Base-by-base conservation (phyloP, 768 basidiomycete genomes). In the Boletus reticulatus region DNA sequence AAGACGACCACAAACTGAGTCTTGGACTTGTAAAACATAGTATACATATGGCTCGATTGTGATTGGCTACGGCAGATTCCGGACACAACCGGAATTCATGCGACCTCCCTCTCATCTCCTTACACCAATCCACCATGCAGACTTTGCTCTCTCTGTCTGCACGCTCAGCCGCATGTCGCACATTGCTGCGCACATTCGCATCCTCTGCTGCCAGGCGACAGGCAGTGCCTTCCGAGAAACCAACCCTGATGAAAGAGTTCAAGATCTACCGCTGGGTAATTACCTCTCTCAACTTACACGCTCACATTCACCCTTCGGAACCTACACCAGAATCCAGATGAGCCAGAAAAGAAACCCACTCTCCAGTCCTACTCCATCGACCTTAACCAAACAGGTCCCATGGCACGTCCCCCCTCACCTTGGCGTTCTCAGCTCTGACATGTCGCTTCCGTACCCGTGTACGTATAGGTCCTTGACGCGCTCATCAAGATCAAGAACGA, bases 401-500 rank as follows among this genome's bases (percentile, higher is more conserved):
- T 98, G 96, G 87, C 86, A 61, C 51, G 77, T 68, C 43, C 53
- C 2, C 4, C 6, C 45, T 34, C 38, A n/a, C 46, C 36, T 36
- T 16, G 37, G 32, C 9, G 47, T 48, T 42, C 51, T 60, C 31
- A 32, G 36, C 29, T 37, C 12, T 37, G 13, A 37, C 36, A 12
- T 37, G 13, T 27, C 8, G 32, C 51, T 64, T 4, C 60, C 49
- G 9, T 38, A 4, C 17, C 22, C 9, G 19, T 32, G 47, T 36
- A 9, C 43, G 16, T 39, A 22, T 48, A 87, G 87, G 73, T 94
- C 50, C 86, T 95, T 53, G 93, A 96, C 65, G 93, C 92, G 3
- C 84, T 95, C 64, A 97, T 98, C 77, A 98, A 98, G 77, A 98
- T 99, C 71, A 99, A 99, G 84, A 98, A 97, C 74, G 96, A 98